Conservation (phyloP, 495 filamentous ascomycete species). For the Penicillium verhagenii region DNA sequence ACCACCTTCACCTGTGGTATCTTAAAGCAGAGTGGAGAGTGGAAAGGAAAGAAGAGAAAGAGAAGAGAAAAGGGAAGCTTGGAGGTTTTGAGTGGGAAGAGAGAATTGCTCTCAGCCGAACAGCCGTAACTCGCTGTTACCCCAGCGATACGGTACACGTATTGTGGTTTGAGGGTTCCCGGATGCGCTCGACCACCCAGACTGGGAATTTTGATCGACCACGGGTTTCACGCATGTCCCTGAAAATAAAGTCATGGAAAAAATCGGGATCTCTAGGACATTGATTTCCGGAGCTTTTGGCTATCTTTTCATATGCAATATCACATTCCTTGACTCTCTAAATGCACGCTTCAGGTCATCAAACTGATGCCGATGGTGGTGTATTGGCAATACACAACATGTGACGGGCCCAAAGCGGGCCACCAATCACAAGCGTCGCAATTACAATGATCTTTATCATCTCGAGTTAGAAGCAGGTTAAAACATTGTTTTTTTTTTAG, state of each 20-base stretch:
- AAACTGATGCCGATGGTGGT: background rate
- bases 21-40: slow-evolving; percentile 38
- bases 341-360: background rate
- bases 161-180: slow-evolving; percentile 30
- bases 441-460: slow-evolving; percentile 17
- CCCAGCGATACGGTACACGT: slow-evolving; percentile 35
- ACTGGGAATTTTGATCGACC: background rate
- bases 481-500: background rate
- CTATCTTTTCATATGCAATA: background rate
- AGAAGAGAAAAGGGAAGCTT: slow-evolving; percentile 47
- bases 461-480: background rate
- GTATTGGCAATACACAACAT: slow-evolving; percentile 31
- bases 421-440: slow-evolving; percentile 26
- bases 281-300: background rate
- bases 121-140: slow-evolving; percentile 46
- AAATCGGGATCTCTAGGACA: slow-evolving; percentile 10
- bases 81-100: slow-evolving; percentile 41
- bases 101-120: slow-evolving; percentile 42
- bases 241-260: background rate
- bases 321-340: background rate
- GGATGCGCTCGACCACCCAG: slow-evolving; percentile 15
- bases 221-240: background rate
- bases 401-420: slow-evolving; percentile 21
- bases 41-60: slow-evolving; percentile 24
- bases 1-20: slow-evolving; percentile 46